A percentile compares a stretch with the other conserved stretches of the same genome.
Evolutionary conservation across 306 rosid genomes (phyloP).

Genomic region (Ormosia semicastrata): DNA sequence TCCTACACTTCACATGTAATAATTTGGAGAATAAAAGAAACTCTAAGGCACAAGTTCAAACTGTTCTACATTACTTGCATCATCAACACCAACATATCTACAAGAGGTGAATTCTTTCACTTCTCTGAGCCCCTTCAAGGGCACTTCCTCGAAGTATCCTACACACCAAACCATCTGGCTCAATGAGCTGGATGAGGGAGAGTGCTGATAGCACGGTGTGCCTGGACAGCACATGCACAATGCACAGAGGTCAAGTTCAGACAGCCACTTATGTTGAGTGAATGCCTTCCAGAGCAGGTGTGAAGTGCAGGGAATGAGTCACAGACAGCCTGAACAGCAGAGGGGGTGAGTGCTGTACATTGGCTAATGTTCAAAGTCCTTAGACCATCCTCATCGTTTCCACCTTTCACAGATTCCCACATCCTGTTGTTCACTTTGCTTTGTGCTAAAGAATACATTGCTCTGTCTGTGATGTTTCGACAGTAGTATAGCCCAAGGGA

Average conservation of each 20-base stretch:
- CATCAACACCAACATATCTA: slow-evolving; percentile 30
- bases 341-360: slow-evolving; percentile 91
- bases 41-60: neutral
- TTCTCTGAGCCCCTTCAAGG: slow-evolving; percentile 5
- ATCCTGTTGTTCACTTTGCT: slow-evolving; percentile 66
- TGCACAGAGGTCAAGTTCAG: slow-evolving; percentile 78
- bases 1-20: no score
- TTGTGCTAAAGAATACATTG: slow-evolving; percentile 91
- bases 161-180: neutral
- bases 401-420: slow-evolving; percentile 69
- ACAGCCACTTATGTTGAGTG: slow-evolving; percentile 92
- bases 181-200: slow-evolving; percentile 68
- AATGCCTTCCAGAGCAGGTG: slow-evolving; percentile 88
- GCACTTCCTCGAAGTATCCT: neutral
- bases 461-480: slow-evolving; percentile 87
- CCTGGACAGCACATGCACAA: slow-evolving; percentile 78
- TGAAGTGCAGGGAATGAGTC: slow-evolving; percentile 87
- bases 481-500: slow-evolving; percentile 91
- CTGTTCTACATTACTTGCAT: slow-evolving; percentile 18
- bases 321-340: slow-evolving; percentile 89
- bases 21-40: neutral
- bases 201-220: slow-evolving; percentile 49
- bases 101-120: neutral
- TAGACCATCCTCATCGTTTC: slow-evolving; percentile 75
- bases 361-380: slow-evolving; percentile 85